Base-by-base conservation (phyloP, 179 eudicot species). In the Heliamphora pulchella region DNA sequence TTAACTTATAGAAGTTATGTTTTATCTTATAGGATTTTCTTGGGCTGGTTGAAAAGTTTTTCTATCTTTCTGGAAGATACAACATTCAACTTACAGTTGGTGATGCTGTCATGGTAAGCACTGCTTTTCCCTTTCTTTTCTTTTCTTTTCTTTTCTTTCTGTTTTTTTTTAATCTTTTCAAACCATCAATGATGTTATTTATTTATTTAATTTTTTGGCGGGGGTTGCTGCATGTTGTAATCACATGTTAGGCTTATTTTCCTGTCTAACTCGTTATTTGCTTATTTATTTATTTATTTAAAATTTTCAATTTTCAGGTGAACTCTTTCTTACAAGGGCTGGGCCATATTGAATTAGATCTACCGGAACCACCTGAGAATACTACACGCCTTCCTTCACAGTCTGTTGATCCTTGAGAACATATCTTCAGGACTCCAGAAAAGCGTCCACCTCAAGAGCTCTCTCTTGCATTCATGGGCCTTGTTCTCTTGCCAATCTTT, bases 351-450 rank as follows among this genome's bases (percentile, higher is more conserved):
- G 97, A 92, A 75, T 84, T 95, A 63, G 98, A 95, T 84, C 90
- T 95, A 51, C 98, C 98, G 18, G 91, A 90, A 71, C 89, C 94
- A 82, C 97, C 97, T 75, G 98, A 95, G 81, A 93, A 92, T 85
- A 93, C 95, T 79, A 75, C 93, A 53, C 95, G 92, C 15, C 94
- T 97, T 83, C 97, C 97, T 82, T 81, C 91, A 57, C 93, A 83
- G 78, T 83, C 98, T 18, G 85, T 90, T 85, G 95, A 93, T 85
- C 91, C 93, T 43, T 90, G 84, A 63, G 11, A 84, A 20, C 98
- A 95, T 85, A 92, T 95, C 61, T 95, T 95, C 80, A 88, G 98
- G 83, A 50, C 79, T 85, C 94, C 98, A n/a, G 98, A 95, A 75
- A 95, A 92, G 88, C 90, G 89, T 71, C 98, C 98, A 68, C 84